Evolutionary conservation across 495 filamentous ascomycete species (phyloP).

Genomic region (Penicillium manginii): DNA sequence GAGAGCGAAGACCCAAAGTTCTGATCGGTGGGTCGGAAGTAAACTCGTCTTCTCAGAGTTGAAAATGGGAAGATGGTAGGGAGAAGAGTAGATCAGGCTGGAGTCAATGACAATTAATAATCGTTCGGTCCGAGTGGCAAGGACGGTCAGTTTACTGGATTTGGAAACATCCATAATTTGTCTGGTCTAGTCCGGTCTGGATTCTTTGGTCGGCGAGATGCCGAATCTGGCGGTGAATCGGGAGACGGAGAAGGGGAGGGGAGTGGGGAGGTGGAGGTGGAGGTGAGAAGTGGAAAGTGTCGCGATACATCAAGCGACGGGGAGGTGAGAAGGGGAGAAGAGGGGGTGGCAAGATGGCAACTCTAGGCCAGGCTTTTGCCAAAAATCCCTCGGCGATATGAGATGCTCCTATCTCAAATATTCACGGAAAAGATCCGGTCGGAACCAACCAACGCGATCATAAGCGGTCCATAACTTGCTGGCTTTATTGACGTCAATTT

Average conservation of each 20-base stretch:
- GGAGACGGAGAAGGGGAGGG: neutral
- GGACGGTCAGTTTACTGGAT: conserved; percentile 11
- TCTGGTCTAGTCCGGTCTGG: neutral
- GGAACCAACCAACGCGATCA: conserved; percentile 88
- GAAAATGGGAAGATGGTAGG: neutral
- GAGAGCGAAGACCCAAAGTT: neutral
- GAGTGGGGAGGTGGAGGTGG: neutral
- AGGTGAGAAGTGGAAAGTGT: neutral
- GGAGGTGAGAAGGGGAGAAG: neutral
- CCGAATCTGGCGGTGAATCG: neutral
- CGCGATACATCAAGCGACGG: neutral
- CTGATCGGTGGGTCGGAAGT: neutral
- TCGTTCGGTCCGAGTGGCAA: neutral
- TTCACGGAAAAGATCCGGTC: conserved; percentile 60
- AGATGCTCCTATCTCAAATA: conserved; percentile 38
- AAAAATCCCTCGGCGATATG: no score
- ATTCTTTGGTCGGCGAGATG: neutral
- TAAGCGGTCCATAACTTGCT: conserved; percentile 94
- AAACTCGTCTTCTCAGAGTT: neutral
- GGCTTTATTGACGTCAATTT: conserved; percentile 98
- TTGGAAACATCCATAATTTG: neutral
- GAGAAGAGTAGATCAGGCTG: conserved; percentile 4
- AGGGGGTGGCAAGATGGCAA: no score
- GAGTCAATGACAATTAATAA: conserved; percentile 18
- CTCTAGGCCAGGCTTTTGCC: no score